phyloP scores from a whole-genome alignment of 1,284 basidiomycete species.

The Heterobasidion parviporum region DNA sequence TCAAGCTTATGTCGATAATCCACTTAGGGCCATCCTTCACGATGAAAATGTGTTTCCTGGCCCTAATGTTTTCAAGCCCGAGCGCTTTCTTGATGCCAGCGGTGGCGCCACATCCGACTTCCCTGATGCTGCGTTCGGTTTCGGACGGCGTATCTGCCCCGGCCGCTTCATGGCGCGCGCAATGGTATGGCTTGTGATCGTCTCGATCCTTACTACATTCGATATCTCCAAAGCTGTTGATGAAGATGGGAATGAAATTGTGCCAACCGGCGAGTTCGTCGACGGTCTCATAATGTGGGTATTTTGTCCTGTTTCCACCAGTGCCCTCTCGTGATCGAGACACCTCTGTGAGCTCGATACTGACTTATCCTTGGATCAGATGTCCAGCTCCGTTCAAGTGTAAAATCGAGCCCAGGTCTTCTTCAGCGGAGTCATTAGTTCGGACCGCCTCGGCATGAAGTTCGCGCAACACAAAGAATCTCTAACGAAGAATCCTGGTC shows the following conservation, averaged over 20 bases:
- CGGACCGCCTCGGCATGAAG: too few relatives aligned
- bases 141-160: slow-evolving; percentile 12
- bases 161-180: slow-evolving; percentile 21
- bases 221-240: slow-evolving; percentile 19
- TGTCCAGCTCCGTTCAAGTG: slow-evolving; percentile 15
- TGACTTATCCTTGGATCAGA: slow-evolving; percentile 3
- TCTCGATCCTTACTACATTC: slow-evolving; percentile 19
- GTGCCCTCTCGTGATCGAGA: neutral
- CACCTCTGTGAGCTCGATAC: neutral
- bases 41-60: slow-evolving; percentile 8
- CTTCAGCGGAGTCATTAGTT: slow-evolving; percentile 3
- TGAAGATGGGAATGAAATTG: slow-evolving; percentile 15
- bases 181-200: slow-evolving; percentile 22
- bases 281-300: slow-evolving; percentile 13
- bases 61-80: slow-evolving; percentile 10
- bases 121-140: slow-evolving; percentile 12
- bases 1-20: too few relatives aligned
- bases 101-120: neutral
- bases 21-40: slow-evolving; percentile 9
- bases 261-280: slow-evolving; percentile 16
- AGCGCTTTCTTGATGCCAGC: slow-evolving; percentile 10
- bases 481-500: too few relatives aligned
- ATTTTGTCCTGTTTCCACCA: neutral
- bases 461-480: too few relatives aligned
- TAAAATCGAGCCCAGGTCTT: slow-evolving; percentile 14